These are phyloP conservation scores for Coemansia sp. DNA, from an alignment of 192 early-diverging fungal species.

Conservation along the genomic window DNA sequence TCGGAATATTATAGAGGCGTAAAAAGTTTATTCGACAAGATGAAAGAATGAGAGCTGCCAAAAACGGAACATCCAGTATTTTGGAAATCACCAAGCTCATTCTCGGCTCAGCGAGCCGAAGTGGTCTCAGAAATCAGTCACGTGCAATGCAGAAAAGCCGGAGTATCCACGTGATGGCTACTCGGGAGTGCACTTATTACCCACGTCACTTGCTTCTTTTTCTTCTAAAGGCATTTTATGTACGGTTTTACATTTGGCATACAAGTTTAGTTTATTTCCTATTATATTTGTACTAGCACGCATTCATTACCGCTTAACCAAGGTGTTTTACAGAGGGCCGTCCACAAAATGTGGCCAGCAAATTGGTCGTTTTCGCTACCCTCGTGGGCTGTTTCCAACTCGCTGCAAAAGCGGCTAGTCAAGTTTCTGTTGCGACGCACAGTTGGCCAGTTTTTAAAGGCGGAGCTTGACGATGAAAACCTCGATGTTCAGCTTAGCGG, in stretches of 20 bases:
- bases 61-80: neutral
- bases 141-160: slow-evolving; percentile 10
- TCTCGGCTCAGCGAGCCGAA: slow-evolving; percentile 4
- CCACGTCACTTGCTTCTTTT: slow-evolving; percentile 2
- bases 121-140: slow-evolving; percentile 5
- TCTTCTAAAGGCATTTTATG: slow-evolving; percentile 5
- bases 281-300: neutral
- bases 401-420: slow-evolving; percentile 80
- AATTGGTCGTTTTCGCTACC: slow-evolving; percentile 52
- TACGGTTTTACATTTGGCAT: slow-evolving; percentile 3
- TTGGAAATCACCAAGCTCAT: neutral
- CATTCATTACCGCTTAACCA: neutral
- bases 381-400: slow-evolving; percentile 60
- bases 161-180: slow-evolving; percentile 13
- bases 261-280: slow-evolving; percentile 6
- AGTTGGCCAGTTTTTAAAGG: slow-evolving; percentile 81
- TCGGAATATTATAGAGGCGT: neutral
- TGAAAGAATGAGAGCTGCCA: neutral
- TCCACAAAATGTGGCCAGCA: slow-evolving; percentile 44
- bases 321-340: neutral
- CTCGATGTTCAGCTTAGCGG: slow-evolving; percentile 82
- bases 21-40: neutral
- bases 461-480: slow-evolving; percentile 72
- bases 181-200: neutral
- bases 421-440: slow-evolving; percentile 80